Percentiles rank a stretch among this genome's conserved stretches.
Evolutionary conservation across 257 asterid genomes (phyloP).

Genomic region (Nicotiana paniculata): DNA sequence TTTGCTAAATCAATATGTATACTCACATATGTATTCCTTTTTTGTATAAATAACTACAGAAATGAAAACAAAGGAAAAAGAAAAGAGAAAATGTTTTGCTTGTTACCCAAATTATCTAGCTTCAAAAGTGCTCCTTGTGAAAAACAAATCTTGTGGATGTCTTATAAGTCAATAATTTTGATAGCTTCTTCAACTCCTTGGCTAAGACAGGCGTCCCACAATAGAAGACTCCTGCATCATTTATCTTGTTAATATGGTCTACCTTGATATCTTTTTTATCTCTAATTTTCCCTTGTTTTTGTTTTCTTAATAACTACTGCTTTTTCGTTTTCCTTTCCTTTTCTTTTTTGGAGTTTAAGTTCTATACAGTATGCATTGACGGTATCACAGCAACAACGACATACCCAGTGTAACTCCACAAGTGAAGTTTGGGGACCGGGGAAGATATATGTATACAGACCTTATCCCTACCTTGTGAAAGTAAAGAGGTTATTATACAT

Average conservation of each 20-base stretch:
- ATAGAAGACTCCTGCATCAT: slow-evolving; percentile 52
- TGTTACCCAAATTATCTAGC: neutral
- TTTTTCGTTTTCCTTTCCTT: no score
- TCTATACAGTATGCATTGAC: neutral
- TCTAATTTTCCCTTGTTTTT: no score
- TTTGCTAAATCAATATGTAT: no score
- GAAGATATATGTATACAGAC: no score
- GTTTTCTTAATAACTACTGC: neutral
- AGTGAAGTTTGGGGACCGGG: no score
- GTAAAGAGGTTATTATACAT: no score
- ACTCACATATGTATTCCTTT: neutral
- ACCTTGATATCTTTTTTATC: neutral
- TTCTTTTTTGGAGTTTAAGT: no score
- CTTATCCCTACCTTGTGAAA: no score
- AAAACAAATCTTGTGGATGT: slow-evolving; percentile 70
- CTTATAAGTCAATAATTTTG: slow-evolving; percentile 55
- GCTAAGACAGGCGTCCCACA: slow-evolving; percentile 72
- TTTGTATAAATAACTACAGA: slow-evolving; percentile 17
- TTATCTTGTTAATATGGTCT: neutral
- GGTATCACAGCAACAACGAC: neutral
- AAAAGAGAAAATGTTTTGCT: neutral
- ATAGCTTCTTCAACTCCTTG: slow-evolving; percentile 59
- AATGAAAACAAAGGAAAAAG: slow-evolving; percentile 9
- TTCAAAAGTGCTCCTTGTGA: slow-evolving; percentile 67
- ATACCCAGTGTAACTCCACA: no score